A percentile compares a stretch with the other conserved stretches of the same genome.
phyloP scores from a whole-genome alignment of 108 stramenopile genomes.

The Fragilaria radians region DNA sequence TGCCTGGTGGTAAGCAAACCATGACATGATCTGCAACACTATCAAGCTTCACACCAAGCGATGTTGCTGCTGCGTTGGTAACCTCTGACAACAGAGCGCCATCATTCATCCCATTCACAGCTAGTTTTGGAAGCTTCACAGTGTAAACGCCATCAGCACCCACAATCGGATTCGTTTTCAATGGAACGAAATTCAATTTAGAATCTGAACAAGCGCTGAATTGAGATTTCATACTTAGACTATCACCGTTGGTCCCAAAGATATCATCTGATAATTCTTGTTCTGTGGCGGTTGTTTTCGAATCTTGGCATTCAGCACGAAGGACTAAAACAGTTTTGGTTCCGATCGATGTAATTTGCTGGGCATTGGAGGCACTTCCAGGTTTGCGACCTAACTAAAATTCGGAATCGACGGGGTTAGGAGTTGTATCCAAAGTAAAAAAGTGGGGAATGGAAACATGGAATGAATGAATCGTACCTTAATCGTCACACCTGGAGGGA shows the following conservation, averaged over 20 bases:
- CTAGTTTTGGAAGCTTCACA: constrained; percentile 17
- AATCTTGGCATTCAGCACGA: constrained; percentile 19
- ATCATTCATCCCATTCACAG: constrained; percentile 4
- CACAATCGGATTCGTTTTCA: constrained; percentile 12
- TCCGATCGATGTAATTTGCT: too few species aligned
- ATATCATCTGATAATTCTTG: constrained; percentile 16
- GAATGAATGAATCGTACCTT: too few species aligned
- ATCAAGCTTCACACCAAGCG: not conserved
- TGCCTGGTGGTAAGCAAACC: constrained; percentile 32
- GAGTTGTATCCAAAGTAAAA: too few species aligned
- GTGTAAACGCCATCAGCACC: constrained; percentile 14
- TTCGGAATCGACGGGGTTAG: too few species aligned
- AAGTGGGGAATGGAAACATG: too few species aligned
- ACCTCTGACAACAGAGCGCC: constrained; percentile 22
- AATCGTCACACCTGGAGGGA: too few species aligned
- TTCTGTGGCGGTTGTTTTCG: constrained; percentile 7
- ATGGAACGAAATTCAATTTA: constrained; percentile 22
- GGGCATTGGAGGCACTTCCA: too few species aligned
- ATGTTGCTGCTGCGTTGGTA: too few species aligned
- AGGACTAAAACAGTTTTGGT: constrained; percentile 25
- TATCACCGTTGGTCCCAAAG: constrained; percentile 32
- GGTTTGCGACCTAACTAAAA: too few species aligned
- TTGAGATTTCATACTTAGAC: constrained; percentile 25
- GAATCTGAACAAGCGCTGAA: constrained; percentile 35
- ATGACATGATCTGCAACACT: constrained; percentile 12